Evolutionary conservation across 257 asterid genomes (phyloP).

Genomic region (Capsicum rhomboideum): DNA sequence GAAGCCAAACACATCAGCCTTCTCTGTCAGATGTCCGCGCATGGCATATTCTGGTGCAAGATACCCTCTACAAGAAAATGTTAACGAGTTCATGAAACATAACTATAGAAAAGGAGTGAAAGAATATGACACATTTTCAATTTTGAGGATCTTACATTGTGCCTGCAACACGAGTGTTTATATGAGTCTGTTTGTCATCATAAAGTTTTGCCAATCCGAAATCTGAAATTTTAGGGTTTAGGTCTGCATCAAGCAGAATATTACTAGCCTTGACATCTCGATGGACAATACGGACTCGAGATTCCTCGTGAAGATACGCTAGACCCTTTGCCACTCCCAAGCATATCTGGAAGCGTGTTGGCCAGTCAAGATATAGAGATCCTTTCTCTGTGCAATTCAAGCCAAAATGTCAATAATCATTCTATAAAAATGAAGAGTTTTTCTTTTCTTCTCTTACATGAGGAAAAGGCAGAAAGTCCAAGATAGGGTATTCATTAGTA

Average conservation of each 20-base stretch:
- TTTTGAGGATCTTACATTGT: conserved; percentile 46
- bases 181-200: conserved; percentile 68
- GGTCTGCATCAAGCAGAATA: conserved; percentile 57
- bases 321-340: conserved; percentile 77
- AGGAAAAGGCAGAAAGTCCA: neutral
- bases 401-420: neutral
- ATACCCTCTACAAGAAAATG: conserved; percentile 41
- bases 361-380: conserved; percentile 51
- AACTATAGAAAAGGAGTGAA: neutral
- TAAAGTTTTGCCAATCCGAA: conserved; percentile 70
- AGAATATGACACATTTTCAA: neutral
- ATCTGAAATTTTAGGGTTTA: conserved; percentile 64
- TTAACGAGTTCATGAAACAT: neutral
- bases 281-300: conserved; percentile 54
- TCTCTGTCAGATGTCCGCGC: conserved; percentile 73
- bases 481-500: conserved; percentile 1
- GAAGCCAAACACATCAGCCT: conserved; percentile 59
- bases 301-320: conserved; percentile 69
- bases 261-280: conserved; percentile 79
- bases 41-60: conserved; percentile 79
- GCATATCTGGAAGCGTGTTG: conserved; percentile 54
- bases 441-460: neutral
- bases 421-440: neutral
- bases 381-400: conserved; percentile 29
- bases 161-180: conserved; percentile 87